These are phyloP conservation scores for Naumovozyma dairenensis DNA, from an alignment of 805 yeast species.

Conservation along the genomic window DNA sequence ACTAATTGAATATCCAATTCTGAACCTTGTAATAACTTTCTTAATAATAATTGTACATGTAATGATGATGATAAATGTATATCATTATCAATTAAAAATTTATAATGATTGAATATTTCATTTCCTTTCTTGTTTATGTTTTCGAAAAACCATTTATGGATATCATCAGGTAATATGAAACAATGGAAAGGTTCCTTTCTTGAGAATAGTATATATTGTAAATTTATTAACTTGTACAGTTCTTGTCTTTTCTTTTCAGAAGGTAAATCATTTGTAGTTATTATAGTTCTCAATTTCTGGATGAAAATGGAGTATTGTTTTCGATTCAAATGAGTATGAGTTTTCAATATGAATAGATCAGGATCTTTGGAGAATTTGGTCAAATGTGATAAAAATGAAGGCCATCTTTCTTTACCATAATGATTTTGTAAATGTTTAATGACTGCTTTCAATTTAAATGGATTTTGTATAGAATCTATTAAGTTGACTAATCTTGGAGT, in stretches of 20 bases:
- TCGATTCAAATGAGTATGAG: not conserved
- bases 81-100: conserved; percentile 18
- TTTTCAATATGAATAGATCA: not conserved
- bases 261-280: not conserved
- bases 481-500: not conserved
- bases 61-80: conserved; percentile 13
- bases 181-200: conserved; percentile 5
- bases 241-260: conserved; percentile 6
- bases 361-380: not conserved
- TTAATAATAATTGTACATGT: conserved; percentile 7
- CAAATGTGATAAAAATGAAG: too few species aligned
- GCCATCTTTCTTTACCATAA: not conserved
- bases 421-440: not conserved
- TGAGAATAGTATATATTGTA: conserved; percentile 15
- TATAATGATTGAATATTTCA: conserved; percentile 18
- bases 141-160: conserved; percentile 24
- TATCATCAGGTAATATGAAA: conserved; percentile 12
- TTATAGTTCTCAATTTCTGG: not conserved
- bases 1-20: conserved; percentile 20
- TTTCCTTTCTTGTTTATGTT: conserved; percentile 9
- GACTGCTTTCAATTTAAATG: not conserved
- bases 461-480: not conserved
- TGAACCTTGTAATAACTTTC: conserved; percentile 20
- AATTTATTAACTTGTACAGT: conserved; percentile 14
- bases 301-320: conserved; percentile 1